phyloP scores from a whole-genome alignment of 345 rosid species.

The Brassica rapa region DNA sequence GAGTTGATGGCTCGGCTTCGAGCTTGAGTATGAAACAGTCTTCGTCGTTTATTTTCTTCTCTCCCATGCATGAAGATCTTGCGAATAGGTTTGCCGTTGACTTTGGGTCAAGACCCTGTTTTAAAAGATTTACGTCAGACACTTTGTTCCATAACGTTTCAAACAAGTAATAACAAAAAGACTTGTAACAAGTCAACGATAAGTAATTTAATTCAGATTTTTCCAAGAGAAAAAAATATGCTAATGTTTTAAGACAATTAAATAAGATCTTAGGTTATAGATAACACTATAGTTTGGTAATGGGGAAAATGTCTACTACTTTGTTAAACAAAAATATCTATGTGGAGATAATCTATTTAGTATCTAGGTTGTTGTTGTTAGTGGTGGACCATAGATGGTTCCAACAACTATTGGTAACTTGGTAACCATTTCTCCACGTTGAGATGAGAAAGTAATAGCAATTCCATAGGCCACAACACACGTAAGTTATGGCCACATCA shows the following conservation, averaged over 20 bases:
- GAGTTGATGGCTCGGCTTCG: constrained; percentile 59
- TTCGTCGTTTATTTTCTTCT: constrained; percentile 62
- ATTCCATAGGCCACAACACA: constrained; percentile 8
- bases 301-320: constrained; percentile 20
- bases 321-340: constrained; percentile 16
- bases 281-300: constrained; percentile 11
- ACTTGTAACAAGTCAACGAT: constrained; percentile 10
- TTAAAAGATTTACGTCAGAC: constrained; percentile 7
- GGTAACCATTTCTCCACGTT: constrained; percentile 21
- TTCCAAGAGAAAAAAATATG: not conserved
- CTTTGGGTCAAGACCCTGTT: constrained; percentile 92
- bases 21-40: constrained; percentile 80
- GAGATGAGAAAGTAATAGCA: not conserved
- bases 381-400: constrained; percentile 39
- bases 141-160: not conserved
- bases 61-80: constrained; percentile 71
- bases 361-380: constrained; percentile 29
- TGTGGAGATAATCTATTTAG: constrained; percentile 17
- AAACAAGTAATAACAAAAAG: not conserved
- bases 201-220: not conserved
- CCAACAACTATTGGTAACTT: constrained; percentile 25
- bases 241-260: not conserved
- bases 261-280: not conserved
- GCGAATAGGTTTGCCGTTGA: constrained; percentile 79
- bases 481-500: constrained; percentile 16